Percentiles rank a stretch among this genome's conserved stretches.
Conservation (phyloP, 1,284 basidiomycete species). For the Ceratobasidium sp. region DNA sequence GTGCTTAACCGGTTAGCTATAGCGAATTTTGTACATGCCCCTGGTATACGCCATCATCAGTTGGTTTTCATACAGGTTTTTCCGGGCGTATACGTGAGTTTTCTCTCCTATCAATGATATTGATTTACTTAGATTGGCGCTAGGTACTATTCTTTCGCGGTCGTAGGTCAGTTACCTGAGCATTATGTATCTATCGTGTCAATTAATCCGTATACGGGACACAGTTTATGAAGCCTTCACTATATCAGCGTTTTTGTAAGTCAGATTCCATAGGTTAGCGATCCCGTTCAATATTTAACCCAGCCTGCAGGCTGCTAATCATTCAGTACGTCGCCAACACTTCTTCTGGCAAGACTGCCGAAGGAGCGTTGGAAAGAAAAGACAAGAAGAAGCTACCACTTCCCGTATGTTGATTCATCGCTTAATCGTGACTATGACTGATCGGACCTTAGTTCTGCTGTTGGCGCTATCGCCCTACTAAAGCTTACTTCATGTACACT, state of each 20-base stretch:
- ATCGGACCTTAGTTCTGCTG: conserved; percentile 68
- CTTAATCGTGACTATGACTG: not conserved
- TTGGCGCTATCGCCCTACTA: conserved; percentile 84
- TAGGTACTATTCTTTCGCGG: conserved; percentile 77
- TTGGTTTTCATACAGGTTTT: conserved; percentile 89
- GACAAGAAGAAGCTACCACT: conserved; percentile 81
- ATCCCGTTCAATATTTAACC: not conserved
- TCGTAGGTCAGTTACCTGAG: conserved; percentile 68
- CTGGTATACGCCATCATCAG: conserved; percentile 83
- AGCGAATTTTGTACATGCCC: conserved; percentile 84
- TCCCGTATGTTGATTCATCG: conserved; percentile 65
- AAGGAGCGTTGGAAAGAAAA: conserved; percentile 79
- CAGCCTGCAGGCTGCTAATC: conserved; percentile 71
- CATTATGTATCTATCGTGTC: not conserved
- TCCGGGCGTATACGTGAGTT: conserved; percentile 76
- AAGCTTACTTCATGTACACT: conserved; percentile 91
- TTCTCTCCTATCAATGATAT: conserved; percentile 6
- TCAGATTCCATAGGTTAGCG: conserved; percentile 44
- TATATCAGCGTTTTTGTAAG: conserved; percentile 81
- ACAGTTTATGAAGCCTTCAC: conserved; percentile 72
- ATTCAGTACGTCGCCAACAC: conserved; percentile 86
- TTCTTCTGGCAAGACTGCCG: conserved; percentile 69
- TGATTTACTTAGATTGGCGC: conserved; percentile 39
- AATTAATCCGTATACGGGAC: not conserved
- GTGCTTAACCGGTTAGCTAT: conserved; percentile 25